Evolutionary conservation across 176 grass and related monocot genomes (phyloP), one percentile per base, ranked within the genome.

Genomic region (Microstegium vimineum): DNA sequence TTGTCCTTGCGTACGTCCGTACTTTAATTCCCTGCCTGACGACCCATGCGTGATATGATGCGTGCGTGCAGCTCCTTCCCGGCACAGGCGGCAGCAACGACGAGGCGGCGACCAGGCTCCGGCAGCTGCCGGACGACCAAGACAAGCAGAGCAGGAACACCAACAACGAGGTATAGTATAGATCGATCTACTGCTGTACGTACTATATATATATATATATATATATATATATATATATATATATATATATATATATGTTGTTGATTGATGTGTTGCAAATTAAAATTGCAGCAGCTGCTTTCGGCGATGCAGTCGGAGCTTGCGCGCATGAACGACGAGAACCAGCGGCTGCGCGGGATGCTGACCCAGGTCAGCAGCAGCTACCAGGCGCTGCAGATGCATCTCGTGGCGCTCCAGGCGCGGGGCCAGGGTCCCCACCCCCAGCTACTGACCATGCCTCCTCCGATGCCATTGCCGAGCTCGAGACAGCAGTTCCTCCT

Each of bases 321-420:
- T 13, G 67, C 47, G 2, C 89, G 92, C 32, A 90, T 98, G 92
- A 94, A 91, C 42, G 90, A 98, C 63, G 95, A 98, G 90, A 98
- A 98, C 85, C 92, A 98, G 72, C 82, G 89, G 22, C 85, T 98
- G 62, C 88, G 74, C 32, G 92, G 62, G 68, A 91, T 93, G 87
- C 85, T 98, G 22, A 69, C 61, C 66, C 95, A 98, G 67, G 92
- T 94, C 80, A 93, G 82, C 51, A 59, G 2, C 74, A 94, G 91
- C 84, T 98, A 98, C 90, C 90, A 90, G 42, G 82, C 86, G 47
- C 95, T 98, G 3, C 92, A 94, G 81, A 94, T 85, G 90, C 95
- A 94, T 51, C 84, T 94, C 63, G 27, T 82, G 45, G 78, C 86
- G 45, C 84, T 98, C 64, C 95, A 94, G 69, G 86, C 88, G 49